These are phyloP conservation scores for Dentipellis fragilis DNA, from an alignment of 768 basidiomycete species.

Conservation along the genomic window DNA sequence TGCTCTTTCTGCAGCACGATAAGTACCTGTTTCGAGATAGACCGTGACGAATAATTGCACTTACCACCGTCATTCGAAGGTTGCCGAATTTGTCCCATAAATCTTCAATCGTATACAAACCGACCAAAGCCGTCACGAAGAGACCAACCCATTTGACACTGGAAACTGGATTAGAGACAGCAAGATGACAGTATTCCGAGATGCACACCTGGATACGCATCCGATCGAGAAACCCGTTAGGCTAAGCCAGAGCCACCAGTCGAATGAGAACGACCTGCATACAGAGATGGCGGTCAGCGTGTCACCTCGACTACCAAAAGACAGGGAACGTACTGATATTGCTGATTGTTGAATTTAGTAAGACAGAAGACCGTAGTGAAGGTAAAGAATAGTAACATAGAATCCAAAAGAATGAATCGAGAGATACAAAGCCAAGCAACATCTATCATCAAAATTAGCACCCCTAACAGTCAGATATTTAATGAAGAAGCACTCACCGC, in stretches of 20 bases:
- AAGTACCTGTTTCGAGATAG: neutral
- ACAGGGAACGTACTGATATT: constrained; percentile 61
- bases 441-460: constrained; percentile 36
- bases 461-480: neutral
- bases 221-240: constrained; percentile 93
- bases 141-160: constrained; percentile 96
- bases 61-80: constrained; percentile 78
- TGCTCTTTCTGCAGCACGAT: constrained; percentile 59
- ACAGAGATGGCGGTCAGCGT: constrained; percentile 1
- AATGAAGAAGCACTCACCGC: constrained; percentile 41
- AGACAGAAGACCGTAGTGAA: constrained; percentile 93
- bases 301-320: too few species aligned
- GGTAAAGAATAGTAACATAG: constrained; percentile 98
- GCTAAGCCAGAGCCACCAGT: constrained; percentile 97
- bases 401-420: constrained; percentile 93
- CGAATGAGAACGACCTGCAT: constrained; percentile 78
- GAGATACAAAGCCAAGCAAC: constrained; percentile 96
- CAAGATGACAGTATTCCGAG: neutral
- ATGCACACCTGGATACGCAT: constrained; percentile 73
- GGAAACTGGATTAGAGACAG: neutral
- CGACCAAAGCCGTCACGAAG: constrained; percentile 91
- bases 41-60: constrained; percentile 20
- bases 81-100: constrained; percentile 99
- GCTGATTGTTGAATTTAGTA: constrained; percentile 95
- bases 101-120: constrained; percentile 94